Evolutionary conservation across 208 protist genomes (phyloP), one percentile per base, ranked within the genome.

Genomic region (Wallacemonas sp.): DNA sequence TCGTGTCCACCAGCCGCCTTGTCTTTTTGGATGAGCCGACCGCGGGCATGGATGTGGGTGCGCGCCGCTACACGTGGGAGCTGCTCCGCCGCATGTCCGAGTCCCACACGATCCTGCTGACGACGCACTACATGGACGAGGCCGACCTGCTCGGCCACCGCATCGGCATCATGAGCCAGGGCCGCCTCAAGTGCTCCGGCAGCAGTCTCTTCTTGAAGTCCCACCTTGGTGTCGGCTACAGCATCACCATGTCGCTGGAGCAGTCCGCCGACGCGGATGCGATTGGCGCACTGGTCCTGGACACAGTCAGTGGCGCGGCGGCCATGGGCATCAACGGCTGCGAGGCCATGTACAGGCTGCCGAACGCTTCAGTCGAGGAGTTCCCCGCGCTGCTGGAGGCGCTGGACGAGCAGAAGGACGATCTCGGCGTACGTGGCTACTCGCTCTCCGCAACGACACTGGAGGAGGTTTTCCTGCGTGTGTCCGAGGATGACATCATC

Each of bases 81-180:
- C 38, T 86, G 12, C 50, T 74, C 25, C 49, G 76, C 1, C 36
- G 46, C 18, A 72, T 66, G 55, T 67, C 28, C 64, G 22, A 65
- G 16, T 55, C 63, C 1, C 74, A 72, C 77, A 84, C 73, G 32
- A 82, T 87, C 38, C 16, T 87, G 3, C 52, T 87, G 57, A 83
- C 72, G 44, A 94, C 91, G 26, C 93, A 97, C 50, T 89, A 67
- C 72, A 95, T 98, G 92, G 94, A 98, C 50, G 96, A 98, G 71
- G 96, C 96, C 8, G 93, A 98, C 67, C 61, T 88, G n/a, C 75
- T 98, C 8, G 76, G 79, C 32, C 71, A 96, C 61, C 67, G 74
- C 33, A 95, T 98, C 59, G 91, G 76, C 5, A 96, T 98, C 48
- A 83, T 98, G 71, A 57, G 61, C 18, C 44, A 66, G 29, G 82